Base-by-base conservation (phyloP, 2,329 filamentous ascomycete species). In the Exophiala viscosa region DNA sequence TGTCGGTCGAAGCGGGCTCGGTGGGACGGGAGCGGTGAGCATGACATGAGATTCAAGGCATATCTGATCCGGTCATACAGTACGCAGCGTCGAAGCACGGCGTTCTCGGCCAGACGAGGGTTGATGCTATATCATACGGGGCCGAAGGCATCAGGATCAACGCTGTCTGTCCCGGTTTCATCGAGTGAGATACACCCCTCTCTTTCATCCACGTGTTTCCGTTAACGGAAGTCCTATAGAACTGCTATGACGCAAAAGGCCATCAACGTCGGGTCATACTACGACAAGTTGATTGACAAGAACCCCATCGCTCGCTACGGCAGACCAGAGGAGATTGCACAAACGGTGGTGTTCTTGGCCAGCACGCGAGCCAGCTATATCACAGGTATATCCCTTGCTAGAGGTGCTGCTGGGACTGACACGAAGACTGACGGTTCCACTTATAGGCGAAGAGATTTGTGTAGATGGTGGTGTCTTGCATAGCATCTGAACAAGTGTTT, bases 51-150 rank as follows among this genome's bases (percentile, higher is more conserved):
- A 6, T 11, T 13, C 14, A 28, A n/a, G 14, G 5, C 17, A 48
- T n/a, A 6, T 18, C 9, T 42, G 11, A 32, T 50, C 8, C 9
- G 10, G 9, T 14, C 79, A 78, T 78, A 8, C 72, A 78, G 1
- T 83, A 83, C 55, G 82, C 77, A 48, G 78, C 74, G 0, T 81
- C 78, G 2, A 83, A 83, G 54, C 74, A 78, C 6, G 80, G 79
- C 0, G 73, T 83, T 1, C 77, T 83, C 44, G 77, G 75, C 18
- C 75, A 83, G 74, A 82, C 80, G 0, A 69, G 74, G 3, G 69
- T 76, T 1, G 79, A 81, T 57, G 79, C 78, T 1, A 80, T 81
- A 14, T 75, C 82, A 56, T 81, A 82, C 60, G 76, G 78, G 0
- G 57, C 58, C 18, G 60, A 69, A 14, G 44, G 57, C 2, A 61